phyloP scores from a whole-genome alignment of 257 asterid genomes.

The Leonotis leonurus region DNA sequence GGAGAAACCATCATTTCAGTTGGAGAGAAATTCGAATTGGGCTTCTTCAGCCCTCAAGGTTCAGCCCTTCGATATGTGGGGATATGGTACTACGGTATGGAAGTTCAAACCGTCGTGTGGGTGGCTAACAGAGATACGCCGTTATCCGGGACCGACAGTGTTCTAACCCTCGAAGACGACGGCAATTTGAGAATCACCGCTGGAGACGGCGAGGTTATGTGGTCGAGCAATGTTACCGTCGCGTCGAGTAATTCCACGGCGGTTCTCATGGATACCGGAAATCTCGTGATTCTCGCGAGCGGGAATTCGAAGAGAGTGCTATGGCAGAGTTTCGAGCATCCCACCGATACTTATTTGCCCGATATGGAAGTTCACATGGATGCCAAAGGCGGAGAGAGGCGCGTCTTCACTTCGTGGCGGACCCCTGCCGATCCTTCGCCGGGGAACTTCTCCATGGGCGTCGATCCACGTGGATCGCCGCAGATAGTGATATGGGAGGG shows the following conservation, averaged over 20 bases:
- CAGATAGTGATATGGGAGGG: conserved; percentile 81
- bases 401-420: conserved; percentile 51
- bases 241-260: conserved; percentile 31
- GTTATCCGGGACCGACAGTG: conserved; percentile 38
- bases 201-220: conserved; percentile 21
- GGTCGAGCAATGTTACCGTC: conserved; percentile 36
- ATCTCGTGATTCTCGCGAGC: conserved; percentile 23
- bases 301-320: background rate
- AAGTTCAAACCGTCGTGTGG: conserved; percentile 47
- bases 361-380: conserved; percentile 39
- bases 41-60: conserved; percentile 56
- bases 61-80: conserved; percentile 52
- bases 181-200: conserved; percentile 43
- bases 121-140: conserved; percentile 69
- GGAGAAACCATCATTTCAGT: conserved; percentile 43
- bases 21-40: conserved; percentile 38
- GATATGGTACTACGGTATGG: conserved; percentile 41
- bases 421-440: conserved; percentile 49
- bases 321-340: conserved; percentile 55
- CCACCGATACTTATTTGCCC: conserved; percentile 61
- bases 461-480: conserved; percentile 64
- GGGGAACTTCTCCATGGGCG: conserved; percentile 55
- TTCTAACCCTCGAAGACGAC: conserved; percentile 17
- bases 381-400: conserved; percentile 20
- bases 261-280: conserved; percentile 37